Evolutionary conservation across 495 filamentous ascomycete genomes (phyloP).

Genomic region (Penicillium cataractarum): DNA sequence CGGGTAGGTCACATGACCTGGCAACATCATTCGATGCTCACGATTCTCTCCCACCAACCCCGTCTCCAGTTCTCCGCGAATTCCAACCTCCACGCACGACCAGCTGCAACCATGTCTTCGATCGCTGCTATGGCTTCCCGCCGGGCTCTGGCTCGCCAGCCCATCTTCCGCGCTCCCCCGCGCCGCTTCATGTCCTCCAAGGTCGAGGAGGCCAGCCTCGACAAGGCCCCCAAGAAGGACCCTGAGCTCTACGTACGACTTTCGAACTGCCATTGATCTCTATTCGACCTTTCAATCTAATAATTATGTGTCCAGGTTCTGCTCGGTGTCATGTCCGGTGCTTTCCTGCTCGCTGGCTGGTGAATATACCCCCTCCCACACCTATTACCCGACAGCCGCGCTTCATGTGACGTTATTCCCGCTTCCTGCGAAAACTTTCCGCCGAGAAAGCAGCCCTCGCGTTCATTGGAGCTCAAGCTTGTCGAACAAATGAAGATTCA

Average conservation of each 20-base stretch:
- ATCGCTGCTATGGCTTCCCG: constrained; percentile 56
- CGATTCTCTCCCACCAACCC: constrained; percentile 38
- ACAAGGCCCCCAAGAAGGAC: constrained; percentile 71
- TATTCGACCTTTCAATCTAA: constrained; percentile 22
- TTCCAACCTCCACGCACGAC: constrained; percentile 25
- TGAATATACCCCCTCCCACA: constrained; percentile 47
- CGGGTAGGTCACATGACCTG: constrained; percentile 38
- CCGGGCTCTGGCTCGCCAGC: constrained; percentile 52
- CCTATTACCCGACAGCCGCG: constrained; percentile 10
- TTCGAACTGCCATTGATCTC: constrained; percentile 18
- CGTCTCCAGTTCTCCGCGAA: constrained; percentile 23
- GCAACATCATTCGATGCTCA: constrained; percentile 43
- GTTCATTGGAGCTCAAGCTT: background rate
- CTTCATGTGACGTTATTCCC: constrained; percentile 21
- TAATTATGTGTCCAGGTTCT: constrained; percentile 64
- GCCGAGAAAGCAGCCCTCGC: background rate
- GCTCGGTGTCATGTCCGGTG: constrained; percentile 86
- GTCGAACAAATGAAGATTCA: background rate
- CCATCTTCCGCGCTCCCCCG: constrained; percentile 45
- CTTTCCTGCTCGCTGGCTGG: constrained; percentile 85
- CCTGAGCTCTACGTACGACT: constrained; percentile 78
- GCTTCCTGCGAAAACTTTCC: background rate
- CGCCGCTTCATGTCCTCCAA: constrained; percentile 51
- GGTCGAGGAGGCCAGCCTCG: constrained; percentile 54
- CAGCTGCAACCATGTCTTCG: constrained; percentile 53